Base-by-base conservation (phyloP, 305 asterid genomes). In the Solanum hybrid region DNA sequence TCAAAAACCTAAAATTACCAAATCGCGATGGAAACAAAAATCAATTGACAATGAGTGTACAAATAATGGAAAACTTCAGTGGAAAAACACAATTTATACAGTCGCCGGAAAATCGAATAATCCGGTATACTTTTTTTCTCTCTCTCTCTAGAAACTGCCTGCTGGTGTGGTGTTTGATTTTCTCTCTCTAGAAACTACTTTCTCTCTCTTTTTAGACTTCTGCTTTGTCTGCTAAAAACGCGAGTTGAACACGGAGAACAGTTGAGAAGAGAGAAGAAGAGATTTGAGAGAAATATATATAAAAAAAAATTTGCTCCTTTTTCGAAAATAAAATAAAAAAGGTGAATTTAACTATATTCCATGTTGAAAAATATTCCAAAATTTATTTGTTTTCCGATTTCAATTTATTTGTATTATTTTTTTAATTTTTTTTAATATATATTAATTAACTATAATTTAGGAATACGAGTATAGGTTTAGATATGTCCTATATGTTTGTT, bases 241-340 rank as follows among this genome's bases (percentile, higher is more conserved):
- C 96, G 98, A 96, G 95, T 92, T 92, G 94, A 96, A 95, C 98
- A 90, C 98, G 99, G 98, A 90, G 93, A 93, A 92, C 97, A 90
- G 96, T 93, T 94, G 95, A 91, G 91, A 89, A 80, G 35, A 11
- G 76, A 40, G 89, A 90, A 46, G 75, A 82, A 77, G 90, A 36
- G 89, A 75, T 18, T 82, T 67, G 92, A 89, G 71, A 69, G 8
- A 69, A 34, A 24, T 42, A 84, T 29, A 31, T 46, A 83, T 29
- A 46, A 29, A 57, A 16, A 78, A 13, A 78, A 18, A 7, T 5
- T 16, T 88, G 40, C 20, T 34, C 20, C 51, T 11, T 18, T 83
- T 46, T 57, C 20, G 33, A 28, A 34, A 14, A 46, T 5, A 29
- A 26, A 89, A 37, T 8, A 2, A 6, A 84, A 39, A 3, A 57